Evolutionary conservation across 2,329 filamentous ascomycete genomes (phyloP), one percentile per base, ranked within the genome.

Genomic region (Cladobotryum protrusum): DNA sequence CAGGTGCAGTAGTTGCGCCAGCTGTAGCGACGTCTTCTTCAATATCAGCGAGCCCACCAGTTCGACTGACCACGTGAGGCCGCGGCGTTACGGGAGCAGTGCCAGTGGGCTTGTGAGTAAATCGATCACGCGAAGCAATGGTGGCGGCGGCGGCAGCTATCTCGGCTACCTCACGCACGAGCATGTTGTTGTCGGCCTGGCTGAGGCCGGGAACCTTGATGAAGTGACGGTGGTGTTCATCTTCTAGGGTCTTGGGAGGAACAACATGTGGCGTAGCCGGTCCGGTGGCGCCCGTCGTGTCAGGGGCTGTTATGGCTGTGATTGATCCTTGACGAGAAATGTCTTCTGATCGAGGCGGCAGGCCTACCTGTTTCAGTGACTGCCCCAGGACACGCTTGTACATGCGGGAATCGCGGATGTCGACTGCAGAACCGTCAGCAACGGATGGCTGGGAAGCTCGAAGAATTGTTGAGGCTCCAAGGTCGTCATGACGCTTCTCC

Each of bases 371-470:
- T 61, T 86, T 89, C 56, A 96, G 71, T 4, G 91, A 95, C 68
- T 96, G 91, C 4, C 89, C 90, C 5, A 97, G 75, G 54, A 97
- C 95, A 50, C 90, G 86, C 68, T 93, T 96, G 71, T 97, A 97
- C 20, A 97, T 73, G 57, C 90, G 84, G 37, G 89, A 89, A 50
- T 96, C 89, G 42, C 90, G 84, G 55, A 97, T 87, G 55, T 95
- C 88, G 17, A 77, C 72, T 48, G 75, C 76, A 36, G 75, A 73
- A 7, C 74, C 68, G 39, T 82, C 75, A 19, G 63, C 72, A 4
- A 72, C 55, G 5, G 70, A 62, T 11, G 57, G 60, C 37, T 72
- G 70, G 15, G 70, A 68, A 19, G 68, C 55, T 24, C 67, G 61
- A 43, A 67, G 43, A 15, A 44, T 48, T 11, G 58, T 56, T 1